phyloP scores from a whole-genome alignment of 768 basidiomycete genomes.

The Clathrus columnatus region DNA sequence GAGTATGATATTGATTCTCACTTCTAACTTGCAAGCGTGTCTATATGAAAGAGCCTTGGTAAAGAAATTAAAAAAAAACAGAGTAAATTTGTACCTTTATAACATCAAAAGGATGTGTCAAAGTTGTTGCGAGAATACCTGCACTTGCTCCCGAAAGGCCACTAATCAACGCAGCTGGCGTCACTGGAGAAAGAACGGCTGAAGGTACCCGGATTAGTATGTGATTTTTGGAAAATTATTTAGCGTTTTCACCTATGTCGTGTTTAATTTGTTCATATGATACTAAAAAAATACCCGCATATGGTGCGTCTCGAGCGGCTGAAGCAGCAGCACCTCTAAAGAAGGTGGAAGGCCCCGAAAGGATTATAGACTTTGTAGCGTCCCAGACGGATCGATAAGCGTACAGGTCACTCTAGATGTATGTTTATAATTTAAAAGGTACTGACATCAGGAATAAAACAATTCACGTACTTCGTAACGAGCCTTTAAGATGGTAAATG shows the following conservation, averaged over 20 bases:
- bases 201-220: constrained; percentile 10
- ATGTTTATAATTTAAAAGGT: not conserved
- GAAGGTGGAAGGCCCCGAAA: constrained; percentile 71
- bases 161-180: constrained; percentile 46
- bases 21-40: constrained; percentile 90
- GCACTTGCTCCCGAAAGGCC: constrained; percentile 67
- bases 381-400: constrained; percentile 53
- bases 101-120: constrained; percentile 90
- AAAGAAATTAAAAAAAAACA: constrained; percentile 7
- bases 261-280: constrained; percentile 83
- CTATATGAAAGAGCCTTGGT: constrained; percentile 27
- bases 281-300: constrained; percentile 83
- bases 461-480: constrained; percentile 66
- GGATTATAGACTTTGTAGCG: constrained; percentile 50
- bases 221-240: not conserved
- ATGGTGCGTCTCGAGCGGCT: constrained; percentile 88
- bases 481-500: constrained; percentile 85
- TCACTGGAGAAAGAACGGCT: constrained; percentile 35
- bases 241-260: constrained; percentile 43
- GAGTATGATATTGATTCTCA: constrained; percentile 64
- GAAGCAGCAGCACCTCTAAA: constrained; percentile 83
- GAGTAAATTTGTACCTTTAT: constrained; percentile 53
- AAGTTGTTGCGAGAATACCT: constrained; percentile 73
- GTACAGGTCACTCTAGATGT: constrained; percentile 61
- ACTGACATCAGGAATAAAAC: no score